Evolutionary conservation across 352 stramenopile species (phyloP).

Genomic region (Plasmopara viticola): DNA sequence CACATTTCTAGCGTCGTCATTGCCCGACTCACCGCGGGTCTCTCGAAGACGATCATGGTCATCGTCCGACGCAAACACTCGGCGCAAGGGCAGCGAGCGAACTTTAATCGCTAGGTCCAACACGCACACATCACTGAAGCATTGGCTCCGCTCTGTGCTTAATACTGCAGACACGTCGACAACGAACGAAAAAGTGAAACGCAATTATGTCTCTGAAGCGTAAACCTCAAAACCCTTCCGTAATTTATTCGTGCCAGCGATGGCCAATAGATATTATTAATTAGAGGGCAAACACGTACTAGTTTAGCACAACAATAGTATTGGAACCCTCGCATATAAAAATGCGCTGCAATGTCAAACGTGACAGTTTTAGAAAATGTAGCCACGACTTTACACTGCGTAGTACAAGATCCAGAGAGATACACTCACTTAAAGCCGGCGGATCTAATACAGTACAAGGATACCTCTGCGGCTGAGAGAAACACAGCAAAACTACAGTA

Average conservation of each 20-base stretch:
- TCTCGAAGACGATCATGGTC: slow-evolving; percentile 27
- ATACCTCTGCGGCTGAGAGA: no score
- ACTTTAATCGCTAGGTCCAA: slow-evolving; percentile 66
- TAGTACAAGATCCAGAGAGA: neutral
- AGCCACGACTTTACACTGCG: slow-evolving; percentile 15
- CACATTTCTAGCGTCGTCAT: slow-evolving; percentile 24
- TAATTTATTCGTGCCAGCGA: no score
- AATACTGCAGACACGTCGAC: slow-evolving; percentile 22
- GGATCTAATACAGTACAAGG: no score
- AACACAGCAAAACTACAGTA: no score
- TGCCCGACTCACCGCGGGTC: neutral
- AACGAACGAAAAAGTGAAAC: neutral
- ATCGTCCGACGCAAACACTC: slow-evolving; percentile 12
- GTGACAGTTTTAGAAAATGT: neutral
- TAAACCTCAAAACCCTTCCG: no score
- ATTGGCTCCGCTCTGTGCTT: slow-evolving; percentile 62
- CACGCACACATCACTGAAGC: slow-evolving; percentile 62
- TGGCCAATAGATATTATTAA: no score
- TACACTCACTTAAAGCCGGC: slow-evolving; percentile 1
- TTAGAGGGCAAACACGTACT: no score
- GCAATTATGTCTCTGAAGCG: no score
- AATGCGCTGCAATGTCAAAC: no score
- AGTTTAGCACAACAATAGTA: no score
- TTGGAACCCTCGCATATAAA: no score
- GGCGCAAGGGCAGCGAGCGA: slow-evolving; percentile 32